These are phyloP conservation scores for Leishmania guyanensis DNA, from an alignment of 208 protist genomes.

Conservation along the genomic window DNA sequence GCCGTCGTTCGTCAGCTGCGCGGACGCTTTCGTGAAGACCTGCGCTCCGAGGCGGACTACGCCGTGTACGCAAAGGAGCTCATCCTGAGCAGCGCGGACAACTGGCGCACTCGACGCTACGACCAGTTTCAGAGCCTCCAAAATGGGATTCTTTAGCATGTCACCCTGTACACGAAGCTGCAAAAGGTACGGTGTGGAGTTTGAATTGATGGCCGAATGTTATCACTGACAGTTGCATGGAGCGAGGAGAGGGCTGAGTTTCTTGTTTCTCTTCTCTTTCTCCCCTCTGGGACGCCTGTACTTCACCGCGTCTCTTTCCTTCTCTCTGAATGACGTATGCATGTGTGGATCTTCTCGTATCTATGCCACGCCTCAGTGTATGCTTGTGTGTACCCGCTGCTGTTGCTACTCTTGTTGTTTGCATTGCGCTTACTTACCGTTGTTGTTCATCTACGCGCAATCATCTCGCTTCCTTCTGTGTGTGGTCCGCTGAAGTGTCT, in stretches of 20 bases:
- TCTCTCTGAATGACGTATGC: neutral
- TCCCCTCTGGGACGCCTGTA: neutral
- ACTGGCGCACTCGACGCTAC: slow-evolving; percentile 92
- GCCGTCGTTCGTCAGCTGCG: slow-evolving; percentile 71
- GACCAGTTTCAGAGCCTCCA: slow-evolving; percentile 93
- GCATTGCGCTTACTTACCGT: neutral
- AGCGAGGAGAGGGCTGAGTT: neutral
- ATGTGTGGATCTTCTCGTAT: neutral
- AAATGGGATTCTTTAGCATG: slow-evolving; percentile 82
- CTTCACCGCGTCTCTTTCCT: neutral
- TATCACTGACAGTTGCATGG: neutral
- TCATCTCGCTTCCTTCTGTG: neutral
- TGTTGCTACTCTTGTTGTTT: neutral
- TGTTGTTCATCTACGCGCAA: neutral
- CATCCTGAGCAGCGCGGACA: slow-evolving; percentile 89
- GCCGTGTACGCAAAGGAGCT: slow-evolving; percentile 84
- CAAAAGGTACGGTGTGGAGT: neutral
- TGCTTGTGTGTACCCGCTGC: neutral
- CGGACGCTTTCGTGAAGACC: slow-evolving; percentile 81
- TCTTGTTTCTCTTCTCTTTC: neutral
- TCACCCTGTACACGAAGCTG: too few species aligned
- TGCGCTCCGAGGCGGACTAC: slow-evolving; percentile 83
- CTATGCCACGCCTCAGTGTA: neutral
- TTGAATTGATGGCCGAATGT: neutral
- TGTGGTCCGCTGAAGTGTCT: neutral